Evolutionary conservation across 345 rosid genomes (phyloP), one percentile per base, ranked within the genome.

Genomic region (Draba incana): DNA sequence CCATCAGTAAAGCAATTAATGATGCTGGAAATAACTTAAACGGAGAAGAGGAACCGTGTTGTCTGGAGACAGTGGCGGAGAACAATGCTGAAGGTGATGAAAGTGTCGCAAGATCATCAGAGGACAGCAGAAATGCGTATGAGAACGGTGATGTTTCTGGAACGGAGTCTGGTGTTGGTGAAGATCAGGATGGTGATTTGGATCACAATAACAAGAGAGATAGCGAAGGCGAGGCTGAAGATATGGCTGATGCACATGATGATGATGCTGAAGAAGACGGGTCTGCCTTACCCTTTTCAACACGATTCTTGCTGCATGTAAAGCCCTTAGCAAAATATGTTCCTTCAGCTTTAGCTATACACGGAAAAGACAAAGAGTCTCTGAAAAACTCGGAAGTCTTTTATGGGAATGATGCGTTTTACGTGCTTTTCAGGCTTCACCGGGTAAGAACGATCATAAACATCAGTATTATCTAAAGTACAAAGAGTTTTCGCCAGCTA

Each of bases 381-480:
- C 71, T 78, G 38, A 84, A 78, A 57, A 82, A 79, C 58, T 81
- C 85, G 56, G 76, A 70, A 37, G 73, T 92, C 77, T 92, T 92
- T 75, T 92, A 92, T 67, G 98, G 96, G 61, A 87, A 89, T 62
- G 96, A 92, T 80, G 86, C 92, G 45, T 89, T 89, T 75, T 92
- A 89, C 75, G 92, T 87, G 72, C 92, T 92, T 70, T 84, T 89
- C 51, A 84, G 95, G 82, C 98, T 92, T 80, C 98, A 92, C 79
- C 96, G 83, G 64, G 98, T 92, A 82, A 81, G 79, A 62, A 68
- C 15, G 24, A 41, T 59, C 47, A 46, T 37, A 16, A 6, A 49
- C 8, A 31, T 31, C 35, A 31, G 28, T 39, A 15, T 28, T 8
- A 43, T 4, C 28, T 66, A 11, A 54, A 43, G 20, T 66, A 15